Conservation (phyloP, 2,329 filamentous ascomycete genomes). For the Hypomyces perniciosus region DNA sequence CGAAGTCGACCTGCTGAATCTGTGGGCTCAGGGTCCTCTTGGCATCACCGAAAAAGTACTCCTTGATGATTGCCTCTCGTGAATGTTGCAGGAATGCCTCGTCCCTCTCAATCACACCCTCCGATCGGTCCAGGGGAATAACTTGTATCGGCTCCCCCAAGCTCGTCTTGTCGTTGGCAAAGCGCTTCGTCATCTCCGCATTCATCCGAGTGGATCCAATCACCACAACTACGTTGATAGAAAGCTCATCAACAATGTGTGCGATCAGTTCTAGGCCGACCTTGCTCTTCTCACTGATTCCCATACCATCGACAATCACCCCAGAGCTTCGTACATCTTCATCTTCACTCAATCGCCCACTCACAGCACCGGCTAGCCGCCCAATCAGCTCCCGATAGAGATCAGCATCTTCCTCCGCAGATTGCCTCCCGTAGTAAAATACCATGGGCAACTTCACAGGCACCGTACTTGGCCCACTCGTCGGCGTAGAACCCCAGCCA, state of each 20-base stretch:
- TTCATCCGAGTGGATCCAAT: constrained; percentile 73
- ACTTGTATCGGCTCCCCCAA: constrained; percentile 66
- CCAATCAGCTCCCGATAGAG: constrained; percentile 71
- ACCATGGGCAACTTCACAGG: constrained; percentile 90
- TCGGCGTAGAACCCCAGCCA: constrained; percentile 85
- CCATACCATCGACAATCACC: constrained; percentile 79
- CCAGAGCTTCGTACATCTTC: constrained; percentile 64
- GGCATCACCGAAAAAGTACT: constrained; percentile 88
- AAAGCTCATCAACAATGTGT: constrained; percentile 61
- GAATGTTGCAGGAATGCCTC: constrained; percentile 65
- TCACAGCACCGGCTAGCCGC: constrained; percentile 71
- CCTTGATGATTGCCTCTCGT: constrained; percentile 71
- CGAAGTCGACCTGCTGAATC: constrained; percentile 77
- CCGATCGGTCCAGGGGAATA: constrained; percentile 75
- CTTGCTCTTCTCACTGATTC: constrained; percentile 59
- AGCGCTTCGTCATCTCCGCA: constrained; percentile 66
- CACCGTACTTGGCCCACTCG: constrained; percentile 79
- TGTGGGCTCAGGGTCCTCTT: constrained; percentile 76
- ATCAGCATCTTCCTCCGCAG: constrained; percentile 63
- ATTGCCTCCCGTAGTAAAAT: constrained; percentile 76
- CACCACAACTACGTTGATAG: constrained; percentile 72
- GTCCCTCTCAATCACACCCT: constrained; percentile 75
- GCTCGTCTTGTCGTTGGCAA: constrained; percentile 49
- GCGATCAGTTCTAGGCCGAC: constrained; percentile 69
- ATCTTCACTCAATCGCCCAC: constrained; percentile 72